Evolutionary conservation across 2,329 filamentous ascomycete genomes (phyloP), one percentile per base, ranked within the genome.

Genomic region (Cytospora mali): DNA sequence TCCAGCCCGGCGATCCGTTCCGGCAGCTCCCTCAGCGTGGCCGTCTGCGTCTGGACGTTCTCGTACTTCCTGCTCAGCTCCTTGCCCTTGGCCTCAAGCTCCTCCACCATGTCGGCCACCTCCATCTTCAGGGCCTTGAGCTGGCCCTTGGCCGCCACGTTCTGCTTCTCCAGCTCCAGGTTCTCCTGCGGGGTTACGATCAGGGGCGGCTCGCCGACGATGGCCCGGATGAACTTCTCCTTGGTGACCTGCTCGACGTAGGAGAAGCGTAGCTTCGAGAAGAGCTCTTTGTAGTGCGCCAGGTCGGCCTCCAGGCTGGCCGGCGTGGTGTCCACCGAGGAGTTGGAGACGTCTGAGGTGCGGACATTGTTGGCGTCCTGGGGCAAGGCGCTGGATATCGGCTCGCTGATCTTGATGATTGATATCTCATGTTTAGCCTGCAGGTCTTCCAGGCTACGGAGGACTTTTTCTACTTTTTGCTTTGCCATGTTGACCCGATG

Each of bases 231-330:
- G 75, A 97, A 98, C 72, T 97, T 96, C 75, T 99, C 95, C 77
- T 98, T 99, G 51, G 94, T 98, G 66, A 98, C 93, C 80, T 98
- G 95, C 77, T 99, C 95, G 69, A 97, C 90, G 77, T 98, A 98
- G 67, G 91, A 96, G 80, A 98, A 98, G 69, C 94, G 92, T 46
- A 98, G 84, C 78, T 99, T 98, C 49, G 92, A 90, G 76, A 98
- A 99, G 23, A 98, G 85, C 76, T 97, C 93, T 78, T 91, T 92
- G 79, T 98, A 97, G 76, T 98, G 93, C 31, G 84, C 81, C 29
- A 98, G 82, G 75, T 98, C 94, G 29, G 91, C 91, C 67, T 91
- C 88, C 9, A 98, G 81, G 21, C 89, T 89, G 18, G 89, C 85
- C 0, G 93, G 92, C 11, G 88, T 91, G 65, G 84, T 86, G 68